Evolutionary conservation across 176 grass and related monocot species (phyloP).

Genomic region (Phoenix dactylifera): DNA sequence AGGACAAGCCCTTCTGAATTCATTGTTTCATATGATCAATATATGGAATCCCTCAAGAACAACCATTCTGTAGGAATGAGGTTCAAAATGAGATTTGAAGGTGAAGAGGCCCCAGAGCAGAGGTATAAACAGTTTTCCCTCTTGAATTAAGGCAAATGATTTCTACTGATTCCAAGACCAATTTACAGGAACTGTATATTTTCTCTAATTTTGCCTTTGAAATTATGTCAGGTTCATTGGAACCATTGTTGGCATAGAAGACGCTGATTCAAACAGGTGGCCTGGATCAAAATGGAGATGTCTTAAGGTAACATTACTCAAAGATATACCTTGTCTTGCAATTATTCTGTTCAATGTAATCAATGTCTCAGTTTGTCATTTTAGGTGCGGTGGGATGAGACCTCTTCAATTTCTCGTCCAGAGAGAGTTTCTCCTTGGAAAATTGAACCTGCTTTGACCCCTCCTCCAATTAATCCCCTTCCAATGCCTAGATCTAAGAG

Average conservation of each 20-base stretch:
- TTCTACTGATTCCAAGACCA: neutral
- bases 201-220: neutral
- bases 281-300: constrained; percentile 81
- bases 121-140: constrained; percentile 33
- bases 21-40: constrained; percentile 66
- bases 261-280: constrained; percentile 61
- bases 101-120: constrained; percentile 93
- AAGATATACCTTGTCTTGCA: neutral
- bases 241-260: constrained; percentile 68
- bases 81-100: constrained; percentile 99
- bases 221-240: constrained; percentile 63
- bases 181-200: no score
- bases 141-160: neutral
- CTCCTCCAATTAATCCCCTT: constrained; percentile 56
- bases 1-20: constrained; percentile 92
- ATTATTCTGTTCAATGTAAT: neutral
- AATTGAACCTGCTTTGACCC: constrained; percentile 66
- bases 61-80: constrained; percentile 84
- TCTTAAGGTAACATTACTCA: constrained; percentile 48
- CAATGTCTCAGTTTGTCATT: neutral
- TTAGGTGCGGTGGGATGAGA: constrained; percentile 93
- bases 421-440: constrained; percentile 98
- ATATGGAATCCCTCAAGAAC: constrained; percentile 58
- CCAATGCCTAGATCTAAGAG: constrained; percentile 58
- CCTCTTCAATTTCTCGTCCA: constrained; percentile 68